A percentile compares a stretch with the other conserved stretches of the same genome.
Conservation (phyloP, 2,329 filamentous ascomycete genomes). For the Neopestalotiopsis rosae region DNA sequence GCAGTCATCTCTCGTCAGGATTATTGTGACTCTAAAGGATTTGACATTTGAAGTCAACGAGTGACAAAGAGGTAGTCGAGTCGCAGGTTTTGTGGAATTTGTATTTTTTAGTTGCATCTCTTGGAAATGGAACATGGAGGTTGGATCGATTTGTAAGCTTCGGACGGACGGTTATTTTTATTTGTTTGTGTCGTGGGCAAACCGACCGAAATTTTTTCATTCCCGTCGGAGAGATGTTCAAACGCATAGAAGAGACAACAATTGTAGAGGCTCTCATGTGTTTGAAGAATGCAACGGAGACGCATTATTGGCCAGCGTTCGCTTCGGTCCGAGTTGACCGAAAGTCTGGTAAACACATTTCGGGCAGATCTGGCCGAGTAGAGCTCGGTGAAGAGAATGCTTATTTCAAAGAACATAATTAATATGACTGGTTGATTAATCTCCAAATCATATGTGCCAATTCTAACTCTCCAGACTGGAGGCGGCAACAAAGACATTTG, state of each 20-base stretch:
- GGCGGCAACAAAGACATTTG: too few relatives aligned
- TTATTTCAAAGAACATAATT: too few relatives aligned
- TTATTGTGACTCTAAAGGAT: neutral
- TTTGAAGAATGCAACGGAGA: neutral
- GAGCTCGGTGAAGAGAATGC: too few relatives aligned
- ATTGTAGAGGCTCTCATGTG: neutral
- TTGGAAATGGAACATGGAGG: too few relatives aligned
- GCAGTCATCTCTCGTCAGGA: neutral
- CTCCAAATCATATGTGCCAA: too few relatives aligned
- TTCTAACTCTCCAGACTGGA: too few relatives aligned
- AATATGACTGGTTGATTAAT: too few relatives aligned
- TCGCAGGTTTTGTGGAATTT: neutral
- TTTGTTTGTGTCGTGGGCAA: neutral
- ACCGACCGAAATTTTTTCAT: too few relatives aligned
- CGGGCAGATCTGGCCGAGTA: constrained; percentile 8
- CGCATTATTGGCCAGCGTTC: neutral
- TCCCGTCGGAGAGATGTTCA: neutral
- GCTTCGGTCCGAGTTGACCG: constrained; percentile 17
- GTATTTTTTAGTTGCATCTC: neutral
- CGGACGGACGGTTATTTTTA: neutral
- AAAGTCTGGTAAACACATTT: constrained; percentile 7
- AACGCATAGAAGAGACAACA: neutral
- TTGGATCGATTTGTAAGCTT: too few relatives aligned
- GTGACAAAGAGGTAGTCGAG: neutral
- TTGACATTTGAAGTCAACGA: neutral